A percentile compares a stretch with the other conserved stretches of the same genome.
Evolutionary conservation across 2,329 filamentous ascomycete genomes (phyloP).

Genomic region (Scopulariopsis brevicaulis): DNA sequence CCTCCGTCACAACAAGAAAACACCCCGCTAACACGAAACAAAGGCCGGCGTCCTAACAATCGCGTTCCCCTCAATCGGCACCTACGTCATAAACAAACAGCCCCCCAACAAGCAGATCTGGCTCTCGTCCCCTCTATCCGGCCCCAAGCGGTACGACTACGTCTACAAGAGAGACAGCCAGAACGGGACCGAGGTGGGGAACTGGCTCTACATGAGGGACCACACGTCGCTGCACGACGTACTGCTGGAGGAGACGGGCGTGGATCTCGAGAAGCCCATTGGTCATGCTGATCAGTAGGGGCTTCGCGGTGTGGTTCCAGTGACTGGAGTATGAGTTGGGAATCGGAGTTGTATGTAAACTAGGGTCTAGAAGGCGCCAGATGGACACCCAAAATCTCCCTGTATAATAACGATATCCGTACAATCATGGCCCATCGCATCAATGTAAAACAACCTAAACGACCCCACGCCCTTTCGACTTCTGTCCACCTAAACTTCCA

Average conservation of each 20-base stretch:
- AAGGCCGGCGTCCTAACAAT: conserved; percentile 82
- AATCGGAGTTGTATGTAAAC: background rate
- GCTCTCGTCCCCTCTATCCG: conserved; percentile 83
- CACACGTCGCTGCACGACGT: conserved; percentile 64
- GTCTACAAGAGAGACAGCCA: conserved; percentile 63
- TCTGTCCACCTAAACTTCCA: too few relatives aligned
- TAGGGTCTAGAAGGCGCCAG: background rate
- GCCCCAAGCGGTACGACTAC: conserved; percentile 92
- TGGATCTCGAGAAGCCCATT: conserved; percentile 37
- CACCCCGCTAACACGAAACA: background rate
- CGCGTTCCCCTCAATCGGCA: conserved; percentile 56
- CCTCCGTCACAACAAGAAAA: conserved; percentile 1
- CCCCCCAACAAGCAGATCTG: conserved; percentile 96
- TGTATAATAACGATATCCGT: background rate
- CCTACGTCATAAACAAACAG: conserved; percentile 96
- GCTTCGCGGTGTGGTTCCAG: background rate
- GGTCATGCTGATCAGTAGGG: conserved; percentile 14
- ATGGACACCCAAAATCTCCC: background rate
- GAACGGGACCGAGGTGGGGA: conserved; percentile 56
- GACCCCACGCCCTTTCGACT: background rate
- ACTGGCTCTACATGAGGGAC: conserved; percentile 85
- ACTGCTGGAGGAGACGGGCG: conserved; percentile 62
- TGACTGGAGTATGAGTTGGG: background rate
- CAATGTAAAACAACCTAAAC: background rate
- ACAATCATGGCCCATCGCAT: background rate